Conservation (phyloP, 2,329 filamentous ascomycete genomes). For the Colletotrichum chrysophilum region DNA sequence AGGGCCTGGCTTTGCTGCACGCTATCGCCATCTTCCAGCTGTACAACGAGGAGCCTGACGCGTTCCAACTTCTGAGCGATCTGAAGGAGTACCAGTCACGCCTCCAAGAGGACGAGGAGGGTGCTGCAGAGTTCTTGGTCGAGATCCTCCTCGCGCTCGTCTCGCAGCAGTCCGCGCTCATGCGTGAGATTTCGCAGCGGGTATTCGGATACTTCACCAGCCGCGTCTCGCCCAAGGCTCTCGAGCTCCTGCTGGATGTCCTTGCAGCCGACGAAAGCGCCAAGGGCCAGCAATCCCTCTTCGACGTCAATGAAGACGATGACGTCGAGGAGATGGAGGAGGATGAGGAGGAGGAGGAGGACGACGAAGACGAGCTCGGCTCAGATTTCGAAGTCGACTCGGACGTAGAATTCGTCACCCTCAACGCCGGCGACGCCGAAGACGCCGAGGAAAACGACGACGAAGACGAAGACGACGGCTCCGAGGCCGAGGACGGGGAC, state of each 20-base stretch:
- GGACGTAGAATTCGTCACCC: slow-evolving; percentile 56
- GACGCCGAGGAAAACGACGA: slow-evolving; percentile 46
- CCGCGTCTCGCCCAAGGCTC: slow-evolving; percentile 74
- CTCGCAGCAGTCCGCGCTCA: slow-evolving; percentile 81
- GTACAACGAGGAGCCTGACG: slow-evolving; percentile 88
- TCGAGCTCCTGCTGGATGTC: slow-evolving; percentile 71
- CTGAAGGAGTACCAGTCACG: slow-evolving; percentile 78
- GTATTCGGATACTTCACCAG: slow-evolving; percentile 85
- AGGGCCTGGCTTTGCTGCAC: slow-evolving; percentile 81
- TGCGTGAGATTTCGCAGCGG: slow-evolving; percentile 85
- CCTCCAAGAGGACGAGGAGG: slow-evolving; percentile 60
- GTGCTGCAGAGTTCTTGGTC: slow-evolving; percentile 73
- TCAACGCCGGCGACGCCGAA: slow-evolving; percentile 45
- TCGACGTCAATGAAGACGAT: slow-evolving; percentile 64
- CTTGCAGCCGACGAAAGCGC: slow-evolving; percentile 80
- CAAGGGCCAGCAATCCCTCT: slow-evolving; percentile 85
- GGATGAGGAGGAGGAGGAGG: slow-evolving; percentile 45
- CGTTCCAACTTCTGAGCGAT: slow-evolving; percentile 81
- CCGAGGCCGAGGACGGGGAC: slow-evolving; percentile 42
- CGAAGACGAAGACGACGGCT: slow-evolving; percentile 50
- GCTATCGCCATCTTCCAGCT: slow-evolving; percentile 85
- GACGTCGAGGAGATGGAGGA: slow-evolving; percentile 42
- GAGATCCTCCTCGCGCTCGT: slow-evolving; percentile 92
- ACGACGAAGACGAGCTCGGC: slow-evolving; percentile 41
- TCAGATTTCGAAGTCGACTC: slow-evolving; percentile 52